Evolutionary conservation across 331 rosid genomes (phyloP).

Genomic region (Dryas integrifolia): DNA sequence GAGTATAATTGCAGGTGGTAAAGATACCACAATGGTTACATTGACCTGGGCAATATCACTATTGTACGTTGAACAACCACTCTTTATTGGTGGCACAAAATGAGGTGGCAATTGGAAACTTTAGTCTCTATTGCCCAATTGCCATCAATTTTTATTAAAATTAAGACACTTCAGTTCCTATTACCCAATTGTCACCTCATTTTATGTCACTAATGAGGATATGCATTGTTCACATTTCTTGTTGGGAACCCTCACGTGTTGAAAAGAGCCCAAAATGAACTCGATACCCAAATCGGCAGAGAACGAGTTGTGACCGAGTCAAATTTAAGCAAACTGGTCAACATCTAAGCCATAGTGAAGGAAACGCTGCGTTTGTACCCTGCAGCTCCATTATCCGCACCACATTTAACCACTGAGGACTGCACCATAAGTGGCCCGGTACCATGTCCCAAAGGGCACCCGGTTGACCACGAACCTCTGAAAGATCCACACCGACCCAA

Average conservation of each 20-base stretch:
- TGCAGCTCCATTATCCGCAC: conserved; percentile 12
- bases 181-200: no score
- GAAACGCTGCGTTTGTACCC: conserved; percentile 27
- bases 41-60: conserved; percentile 20
- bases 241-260: background rate
- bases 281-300: conserved; percentile 12
- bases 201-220: no score
- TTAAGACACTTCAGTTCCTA: no score
- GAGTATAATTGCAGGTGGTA: conserved; percentile 17
- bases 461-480: conserved; percentile 23
- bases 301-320: conserved; percentile 10
- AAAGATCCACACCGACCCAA: conserved; percentile 30
- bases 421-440: conserved; percentile 15
- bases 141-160: no score
- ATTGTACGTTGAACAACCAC: conserved; percentile 6
- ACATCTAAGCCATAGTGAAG: conserved; percentile 24
- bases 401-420: conserved; percentile 5
- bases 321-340: conserved; percentile 13
- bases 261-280: conserved; percentile 15
- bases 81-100: no score
- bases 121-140: no score
- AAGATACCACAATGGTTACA: background rate
- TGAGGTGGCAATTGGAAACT: no score
- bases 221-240: no score
- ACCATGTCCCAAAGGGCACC: conserved; percentile 27